A percentile compares a stretch with the other conserved stretches of the same genome.
These are phyloP conservation scores for Silene coronaria DNA, from an alignment of 179 eudicot species.

Conservation along the genomic window DNA sequence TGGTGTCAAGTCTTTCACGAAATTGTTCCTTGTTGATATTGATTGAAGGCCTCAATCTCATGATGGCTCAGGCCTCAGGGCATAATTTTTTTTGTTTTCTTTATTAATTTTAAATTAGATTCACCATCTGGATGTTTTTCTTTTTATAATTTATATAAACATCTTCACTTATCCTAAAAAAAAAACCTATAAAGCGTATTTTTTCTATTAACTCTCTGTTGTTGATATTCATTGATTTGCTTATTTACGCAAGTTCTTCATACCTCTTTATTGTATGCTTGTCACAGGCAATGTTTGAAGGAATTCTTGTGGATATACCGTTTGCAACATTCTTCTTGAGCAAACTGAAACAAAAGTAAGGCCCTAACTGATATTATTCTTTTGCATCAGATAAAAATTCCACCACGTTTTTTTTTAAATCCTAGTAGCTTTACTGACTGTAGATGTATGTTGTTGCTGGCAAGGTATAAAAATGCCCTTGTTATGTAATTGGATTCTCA, in stretches of 20 bases:
- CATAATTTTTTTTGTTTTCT: too few species aligned
- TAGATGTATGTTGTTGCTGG: too few species aligned
- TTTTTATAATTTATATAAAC: too few species aligned
- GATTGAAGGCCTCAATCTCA: too few species aligned
- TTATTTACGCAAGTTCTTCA: neutral
- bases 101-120: too few species aligned
- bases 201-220: neutral
- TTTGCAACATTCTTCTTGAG: slow-evolving; percentile 98
- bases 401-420: neutral
- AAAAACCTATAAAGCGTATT: neutral
- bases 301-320: slow-evolving; percentile 96
- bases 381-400: neutral
- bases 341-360: slow-evolving; percentile 95
- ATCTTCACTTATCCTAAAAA: neutral
- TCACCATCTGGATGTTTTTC: neutral
- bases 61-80: too few species aligned
- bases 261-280: slow-evolving; percentile 1
- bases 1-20: too few species aligned
- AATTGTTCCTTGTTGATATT: too few species aligned
- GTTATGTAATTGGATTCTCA: too few species aligned
- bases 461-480: too few species aligned
- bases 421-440: neutral
- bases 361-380: neutral
- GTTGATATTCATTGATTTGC: neutral
- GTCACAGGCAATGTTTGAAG: slow-evolving; percentile 93